Evolutionary conservation across 257 asterid species (phyloP).

Genomic region (Salvia splendens): DNA sequence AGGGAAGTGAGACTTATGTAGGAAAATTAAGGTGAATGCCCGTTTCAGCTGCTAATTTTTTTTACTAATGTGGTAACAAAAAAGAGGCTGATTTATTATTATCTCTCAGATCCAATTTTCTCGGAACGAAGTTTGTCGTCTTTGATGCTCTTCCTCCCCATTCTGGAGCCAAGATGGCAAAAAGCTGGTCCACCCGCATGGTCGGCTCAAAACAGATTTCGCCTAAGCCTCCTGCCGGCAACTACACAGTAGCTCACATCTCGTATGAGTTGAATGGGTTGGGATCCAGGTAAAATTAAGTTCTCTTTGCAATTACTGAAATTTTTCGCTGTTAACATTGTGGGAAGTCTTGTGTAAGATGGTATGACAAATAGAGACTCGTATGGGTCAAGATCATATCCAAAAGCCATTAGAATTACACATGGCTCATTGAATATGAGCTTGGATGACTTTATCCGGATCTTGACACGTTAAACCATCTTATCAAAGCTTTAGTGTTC

Average conservation of each 20-base stretch:
- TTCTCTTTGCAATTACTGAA: background rate
- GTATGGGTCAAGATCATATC: too few relatives aligned
- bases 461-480: background rate
- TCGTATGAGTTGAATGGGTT: conserved; percentile 80
- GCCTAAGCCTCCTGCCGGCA: conserved; percentile 57
- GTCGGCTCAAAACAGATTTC: conserved; percentile 59
- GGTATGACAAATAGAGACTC: too few relatives aligned
- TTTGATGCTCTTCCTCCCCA: conserved; percentile 71
- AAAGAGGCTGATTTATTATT: conserved; percentile 16
- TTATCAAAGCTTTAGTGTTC: background rate
- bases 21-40: conserved; percentile 79
- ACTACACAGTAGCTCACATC: conserved; percentile 76
- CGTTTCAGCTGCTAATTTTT: background rate
- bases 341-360: too few relatives aligned
- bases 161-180: conserved; percentile 58
- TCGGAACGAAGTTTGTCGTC: conserved; percentile 78
- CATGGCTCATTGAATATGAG: background rate
- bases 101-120: conserved; percentile 73
- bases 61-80: background rate
- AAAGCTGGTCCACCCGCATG: conserved; percentile 54
- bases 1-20: conserved; percentile 57
- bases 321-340: background rate
- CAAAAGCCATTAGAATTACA: too few relatives aligned
- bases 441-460: background rate
- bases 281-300: conserved; percentile 66